A percentile compares a stretch with the other conserved stretches of the same genome.
Evolutionary conservation across 257 asterid genomes (phyloP).

Genomic region (Jacaranda copaia): DNA sequence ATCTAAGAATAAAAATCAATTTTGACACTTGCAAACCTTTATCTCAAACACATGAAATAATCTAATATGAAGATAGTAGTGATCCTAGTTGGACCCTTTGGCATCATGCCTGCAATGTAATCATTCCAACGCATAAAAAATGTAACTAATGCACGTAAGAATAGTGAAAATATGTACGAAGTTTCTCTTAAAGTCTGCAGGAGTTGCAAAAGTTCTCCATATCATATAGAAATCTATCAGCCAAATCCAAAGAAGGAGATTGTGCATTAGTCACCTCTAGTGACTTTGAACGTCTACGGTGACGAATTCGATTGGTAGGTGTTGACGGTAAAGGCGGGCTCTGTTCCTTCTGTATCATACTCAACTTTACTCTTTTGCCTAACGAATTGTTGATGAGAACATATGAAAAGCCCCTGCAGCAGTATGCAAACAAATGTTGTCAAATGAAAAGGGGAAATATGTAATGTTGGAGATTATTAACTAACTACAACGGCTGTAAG

Average conservation of each 20-base stretch:
- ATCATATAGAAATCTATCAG: too few relatives aligned
- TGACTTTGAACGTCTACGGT: constrained; percentile 50
- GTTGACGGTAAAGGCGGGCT: constrained; percentile 56
- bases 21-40: neutral
- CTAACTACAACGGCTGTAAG: neutral
- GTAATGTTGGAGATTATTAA: neutral
- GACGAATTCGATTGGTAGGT: constrained; percentile 53
- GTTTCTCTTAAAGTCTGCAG: neutral
- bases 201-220: too few relatives aligned
- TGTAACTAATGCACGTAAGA: neutral
- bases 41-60: neutral
- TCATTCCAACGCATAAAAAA: too few relatives aligned
- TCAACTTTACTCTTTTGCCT: constrained; percentile 22
- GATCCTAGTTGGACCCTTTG: too few relatives aligned
- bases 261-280: constrained; percentile 49
- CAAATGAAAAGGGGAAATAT: neutral
- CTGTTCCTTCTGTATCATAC: constrained; percentile 48
- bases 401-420: constrained; percentile 32
- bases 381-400: neutral
- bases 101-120: too few relatives aligned
- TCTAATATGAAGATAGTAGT: too few relatives aligned
- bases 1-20: constrained; percentile 1
- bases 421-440: neutral
- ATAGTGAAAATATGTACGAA: neutral
- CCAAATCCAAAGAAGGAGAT: too few relatives aligned